phyloP scores from a whole-genome alignment of 2,329 filamentous ascomycete genomes.

The Botryotinia calthae region DNA sequence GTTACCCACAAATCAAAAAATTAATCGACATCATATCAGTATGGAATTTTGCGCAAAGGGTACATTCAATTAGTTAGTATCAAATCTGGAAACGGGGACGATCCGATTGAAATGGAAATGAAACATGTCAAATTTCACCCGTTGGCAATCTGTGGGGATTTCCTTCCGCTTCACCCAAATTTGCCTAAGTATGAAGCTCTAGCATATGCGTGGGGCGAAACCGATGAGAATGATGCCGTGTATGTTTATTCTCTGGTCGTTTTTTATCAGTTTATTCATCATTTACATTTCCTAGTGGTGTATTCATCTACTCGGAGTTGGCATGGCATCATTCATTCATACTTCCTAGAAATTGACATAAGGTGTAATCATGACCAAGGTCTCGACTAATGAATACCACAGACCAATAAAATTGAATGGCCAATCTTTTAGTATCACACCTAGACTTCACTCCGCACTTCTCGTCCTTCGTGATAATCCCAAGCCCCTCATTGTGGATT shows the following conservation, averaged over 20 bases:
- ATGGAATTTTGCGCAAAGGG: neutral
- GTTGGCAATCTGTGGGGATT: neutral
- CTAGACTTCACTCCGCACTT: too few species aligned
- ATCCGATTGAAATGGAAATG: neutral
- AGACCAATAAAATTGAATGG: too few species aligned
- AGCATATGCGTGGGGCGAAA: neutral
- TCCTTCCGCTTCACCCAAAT: neutral
- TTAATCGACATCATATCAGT: neutral
- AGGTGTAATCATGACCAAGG: too few species aligned
- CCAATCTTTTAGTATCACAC: too few species aligned
- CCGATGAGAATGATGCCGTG: neutral
- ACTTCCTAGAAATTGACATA: too few species aligned
- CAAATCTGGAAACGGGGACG: neutral
- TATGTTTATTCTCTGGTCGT: neutral
- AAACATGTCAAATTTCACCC: neutral
- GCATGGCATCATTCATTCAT: neutral
- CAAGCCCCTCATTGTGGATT: too few species aligned
- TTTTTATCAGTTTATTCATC: neutral
- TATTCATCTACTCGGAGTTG: neutral
- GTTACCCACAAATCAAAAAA: neutral
- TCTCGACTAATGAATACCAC: too few species aligned
- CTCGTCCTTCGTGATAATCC: too few species aligned
- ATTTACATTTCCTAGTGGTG: neutral
- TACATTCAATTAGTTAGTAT: neutral
- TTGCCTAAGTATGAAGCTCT: neutral